Conservation (phyloP, 768 basidiomycete genomes). For the Rhizopogon vinicolor region DNA sequence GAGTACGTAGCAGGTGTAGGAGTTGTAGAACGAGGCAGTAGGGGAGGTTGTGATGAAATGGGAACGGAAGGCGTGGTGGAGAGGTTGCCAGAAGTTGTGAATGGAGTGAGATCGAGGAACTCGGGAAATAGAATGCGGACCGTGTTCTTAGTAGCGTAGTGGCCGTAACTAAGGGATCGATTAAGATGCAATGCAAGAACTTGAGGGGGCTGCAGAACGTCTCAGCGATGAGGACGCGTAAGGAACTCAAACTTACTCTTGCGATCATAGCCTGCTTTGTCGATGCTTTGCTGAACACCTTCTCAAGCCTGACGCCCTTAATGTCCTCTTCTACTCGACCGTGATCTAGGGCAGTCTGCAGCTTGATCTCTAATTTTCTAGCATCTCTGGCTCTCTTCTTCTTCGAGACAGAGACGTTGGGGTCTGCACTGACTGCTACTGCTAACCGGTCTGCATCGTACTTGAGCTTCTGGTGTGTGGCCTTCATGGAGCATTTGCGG, state of each 20-base stretch:
- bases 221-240: slow-evolving; percentile 13
- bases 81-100: slow-evolving; percentile 76
- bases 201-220: slow-evolving; percentile 61
- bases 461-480: slow-evolving; percentile 63
- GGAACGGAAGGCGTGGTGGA: slow-evolving; percentile 65
- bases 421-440: slow-evolving; percentile 22
- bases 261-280: slow-evolving; percentile 94
- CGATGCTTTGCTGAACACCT: slow-evolving; percentile 65
- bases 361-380: slow-evolving; percentile 53
- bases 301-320: slow-evolving; percentile 76
- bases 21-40: slow-evolving; percentile 44
- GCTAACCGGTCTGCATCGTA: slow-evolving; percentile 60
- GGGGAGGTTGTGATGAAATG: slow-evolving; percentile 60
- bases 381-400: slow-evolving; percentile 75
- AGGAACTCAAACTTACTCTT: slow-evolving; percentile 46
- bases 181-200: slow-evolving; percentile 89
- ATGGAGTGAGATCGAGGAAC: slow-evolving; percentile 84
- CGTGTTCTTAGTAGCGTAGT: slow-evolving; percentile 77
- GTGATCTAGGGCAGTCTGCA: slow-evolving; percentile 63
- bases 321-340: slow-evolving; percentile 82
- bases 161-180: slow-evolving; percentile 81
- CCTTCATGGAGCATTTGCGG: slow-evolving; percentile 81
- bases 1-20: slow-evolving; percentile 53
- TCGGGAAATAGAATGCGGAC: slow-evolving; percentile 81
- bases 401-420: slow-evolving; percentile 59